These are phyloP conservation scores for Xylariaceae sp. DNA, from an alignment of 2,329 filamentous ascomycete species.

Conservation along the genomic window DNA sequence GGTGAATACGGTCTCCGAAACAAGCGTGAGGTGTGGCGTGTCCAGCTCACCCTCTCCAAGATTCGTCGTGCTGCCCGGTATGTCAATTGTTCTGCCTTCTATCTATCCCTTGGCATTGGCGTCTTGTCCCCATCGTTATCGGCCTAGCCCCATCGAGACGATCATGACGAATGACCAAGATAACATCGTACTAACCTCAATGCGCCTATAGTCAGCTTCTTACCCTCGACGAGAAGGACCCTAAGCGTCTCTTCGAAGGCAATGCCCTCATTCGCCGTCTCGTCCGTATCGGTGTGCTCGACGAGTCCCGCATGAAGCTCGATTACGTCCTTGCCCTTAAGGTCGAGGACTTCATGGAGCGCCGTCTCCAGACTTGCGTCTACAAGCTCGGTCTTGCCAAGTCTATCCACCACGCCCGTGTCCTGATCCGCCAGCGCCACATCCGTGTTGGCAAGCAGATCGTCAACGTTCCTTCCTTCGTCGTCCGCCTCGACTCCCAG, in stretches of 20 bases:
- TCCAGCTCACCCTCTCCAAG: slow-evolving; percentile 99
- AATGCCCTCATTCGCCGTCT: slow-evolving; percentile 99
- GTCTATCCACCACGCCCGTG: slow-evolving; percentile 99
- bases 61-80: slow-evolving; percentile 99
- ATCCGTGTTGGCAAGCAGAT: slow-evolving; percentile 99
- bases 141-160: neutral
- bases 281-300: slow-evolving; percentile 98
- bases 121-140: neutral
- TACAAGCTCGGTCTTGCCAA: slow-evolving; percentile 99
- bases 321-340: slow-evolving; percentile 99
- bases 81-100: slow-evolving; percentile 29
- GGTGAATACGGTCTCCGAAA: slow-evolving; percentile 99
- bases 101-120: neutral
- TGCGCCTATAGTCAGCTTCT: slow-evolving; percentile 79
- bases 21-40: slow-evolving; percentile 99
- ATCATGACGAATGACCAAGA: neutral
- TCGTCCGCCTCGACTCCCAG: slow-evolving; percentile 99
- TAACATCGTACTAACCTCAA: slow-evolving; percentile 9
- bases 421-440: slow-evolving; percentile 98
- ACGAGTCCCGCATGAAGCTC: slow-evolving; percentile 99
- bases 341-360: slow-evolving; percentile 99
- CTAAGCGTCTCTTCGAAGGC: slow-evolving; percentile 99
- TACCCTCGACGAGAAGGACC: slow-evolving; percentile 99
- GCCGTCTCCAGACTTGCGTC: slow-evolving; percentile 98
- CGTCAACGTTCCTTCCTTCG: slow-evolving; percentile 99